Evolutionary conservation across 2,329 filamentous ascomycete genomes (phyloP).

Genomic region (Aspergillus cejpii): DNA sequence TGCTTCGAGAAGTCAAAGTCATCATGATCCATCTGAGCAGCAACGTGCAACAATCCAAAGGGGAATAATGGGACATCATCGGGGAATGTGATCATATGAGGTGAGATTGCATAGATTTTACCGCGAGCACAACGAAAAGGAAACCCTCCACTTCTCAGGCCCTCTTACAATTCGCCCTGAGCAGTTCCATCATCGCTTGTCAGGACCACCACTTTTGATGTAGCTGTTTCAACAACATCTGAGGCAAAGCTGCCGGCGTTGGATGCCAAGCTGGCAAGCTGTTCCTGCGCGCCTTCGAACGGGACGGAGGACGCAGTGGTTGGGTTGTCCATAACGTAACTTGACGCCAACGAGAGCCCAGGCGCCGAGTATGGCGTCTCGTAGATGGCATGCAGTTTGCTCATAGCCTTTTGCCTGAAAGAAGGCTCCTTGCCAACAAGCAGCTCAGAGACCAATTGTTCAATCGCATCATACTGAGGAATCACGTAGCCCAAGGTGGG

Average conservation of each 20-base stretch:
- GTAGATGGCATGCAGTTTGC: slow-evolving; percentile 64
- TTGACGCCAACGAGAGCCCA: slow-evolving; percentile 46
- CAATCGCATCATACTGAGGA: slow-evolving; percentile 63
- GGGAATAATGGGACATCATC: slow-evolving; percentile 3
- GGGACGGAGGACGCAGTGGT: slow-evolving; percentile 36
- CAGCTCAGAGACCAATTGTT: slow-evolving; percentile 67
- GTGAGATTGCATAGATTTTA: slow-evolving; percentile 1
- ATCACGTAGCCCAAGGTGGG: slow-evolving; percentile 56
- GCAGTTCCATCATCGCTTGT: neutral
- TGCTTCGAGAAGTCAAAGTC: slow-evolving; percentile 16
- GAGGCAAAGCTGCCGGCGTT: slow-evolving; percentile 30
- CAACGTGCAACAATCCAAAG: slow-evolving; percentile 6
- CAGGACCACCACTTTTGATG: slow-evolving; percentile 15
- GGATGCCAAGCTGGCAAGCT: slow-evolving; percentile 29
- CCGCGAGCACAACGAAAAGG: slow-evolving; percentile 5
- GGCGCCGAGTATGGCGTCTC: slow-evolving; percentile 49
- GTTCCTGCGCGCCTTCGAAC: slow-evolving; percentile 31
- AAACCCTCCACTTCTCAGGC: neutral
- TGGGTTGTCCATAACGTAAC: slow-evolving; percentile 45
- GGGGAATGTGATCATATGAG: slow-evolving; percentile 1
- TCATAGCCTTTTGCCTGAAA: slow-evolving; percentile 74
- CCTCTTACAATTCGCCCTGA: slow-evolving; percentile 22
- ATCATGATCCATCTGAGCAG: slow-evolving; percentile 7
- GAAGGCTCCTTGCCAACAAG: slow-evolving; percentile 69
- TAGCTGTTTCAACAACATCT: slow-evolving; percentile 33